phyloP scores from a whole-genome alignment of 164 flowering plant genomes.

The Magnolia changhungtana region DNA sequence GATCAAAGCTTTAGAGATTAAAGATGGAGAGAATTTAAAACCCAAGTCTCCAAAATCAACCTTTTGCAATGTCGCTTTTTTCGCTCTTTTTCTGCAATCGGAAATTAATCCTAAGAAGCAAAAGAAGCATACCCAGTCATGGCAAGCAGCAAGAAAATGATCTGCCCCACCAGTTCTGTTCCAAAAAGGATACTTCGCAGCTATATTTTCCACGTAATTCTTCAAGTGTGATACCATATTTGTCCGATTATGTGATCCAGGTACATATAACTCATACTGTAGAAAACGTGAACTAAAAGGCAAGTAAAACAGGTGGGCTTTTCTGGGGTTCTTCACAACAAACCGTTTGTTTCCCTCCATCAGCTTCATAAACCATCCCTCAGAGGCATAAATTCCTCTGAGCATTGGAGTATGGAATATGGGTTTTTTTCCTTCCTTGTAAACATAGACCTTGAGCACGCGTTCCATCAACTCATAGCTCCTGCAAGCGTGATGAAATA shows the following conservation, averaged over 20 bases:
- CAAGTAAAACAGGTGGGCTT: constrained; percentile 17
- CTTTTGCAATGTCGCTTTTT: constrained; percentile 27
- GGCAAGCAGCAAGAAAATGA: constrained; percentile 18
- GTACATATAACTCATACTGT: constrained; percentile 4
- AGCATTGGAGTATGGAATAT: constrained; percentile 15
- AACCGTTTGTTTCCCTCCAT: constrained; percentile 13
- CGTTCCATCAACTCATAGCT: constrained; percentile 18
- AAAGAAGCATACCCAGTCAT: constrained; percentile 15
- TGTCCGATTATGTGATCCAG: constrained; percentile 2
- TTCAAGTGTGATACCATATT: constrained; percentile 3
- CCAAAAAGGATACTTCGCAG: constrained; percentile 17
- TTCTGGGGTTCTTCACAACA: constrained; percentile 8
- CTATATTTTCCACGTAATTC: constrained; percentile 11
- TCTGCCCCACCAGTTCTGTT: constrained; percentile 18
- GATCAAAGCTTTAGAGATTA: too few species aligned
- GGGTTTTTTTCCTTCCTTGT: constrained; percentile 14
- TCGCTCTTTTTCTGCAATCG: constrained; percentile 29
- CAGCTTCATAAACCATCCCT: constrained; percentile 19
- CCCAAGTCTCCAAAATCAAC: constrained; percentile 1
- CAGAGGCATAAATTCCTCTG: constrained; percentile 16
- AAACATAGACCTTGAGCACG: constrained; percentile 11
- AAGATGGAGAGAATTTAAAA: background rate
- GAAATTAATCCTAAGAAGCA: background rate
- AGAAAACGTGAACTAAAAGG: constrained; percentile 11
- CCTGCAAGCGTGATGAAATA: constrained; percentile 3